phyloP scores from a whole-genome alignment of 768 basidiomycete genomes.

The Candolleomyces aberdarensis region DNA sequence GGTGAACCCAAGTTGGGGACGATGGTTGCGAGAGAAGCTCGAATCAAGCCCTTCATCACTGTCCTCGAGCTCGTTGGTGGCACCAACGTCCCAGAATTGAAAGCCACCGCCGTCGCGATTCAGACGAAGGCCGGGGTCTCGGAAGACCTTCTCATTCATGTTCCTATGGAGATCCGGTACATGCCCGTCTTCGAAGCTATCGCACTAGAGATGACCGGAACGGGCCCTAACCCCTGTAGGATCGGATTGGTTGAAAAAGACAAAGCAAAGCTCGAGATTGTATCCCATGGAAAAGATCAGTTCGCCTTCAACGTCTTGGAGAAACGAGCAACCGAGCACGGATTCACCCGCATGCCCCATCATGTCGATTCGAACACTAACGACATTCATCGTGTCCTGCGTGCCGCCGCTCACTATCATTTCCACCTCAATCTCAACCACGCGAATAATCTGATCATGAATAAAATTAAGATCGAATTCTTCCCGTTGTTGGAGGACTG shows the following conservation, averaged over 20 bases:
- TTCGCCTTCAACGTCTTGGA: slow-evolving; percentile 22
- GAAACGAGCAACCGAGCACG: slow-evolving; percentile 14
- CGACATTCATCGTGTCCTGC: slow-evolving; percentile 17
- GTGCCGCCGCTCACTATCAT: slow-evolving; percentile 20
- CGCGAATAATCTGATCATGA: slow-evolving; percentile 10
- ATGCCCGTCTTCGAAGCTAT: slow-evolving; percentile 3
- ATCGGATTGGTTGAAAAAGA: slow-evolving; percentile 16
- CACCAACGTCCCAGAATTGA: not conserved
- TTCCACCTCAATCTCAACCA: slow-evolving; percentile 25
- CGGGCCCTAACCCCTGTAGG: not conserved
- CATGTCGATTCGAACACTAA: slow-evolving; percentile 2
- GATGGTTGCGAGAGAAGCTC: slow-evolving; percentile 16
- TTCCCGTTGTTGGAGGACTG: slow-evolving; percentile 17
- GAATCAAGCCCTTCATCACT: slow-evolving; percentile 20
- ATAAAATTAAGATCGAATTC: slow-evolving; percentile 26
- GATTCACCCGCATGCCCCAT: slow-evolving; percentile 18
- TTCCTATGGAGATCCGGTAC: not conserved
- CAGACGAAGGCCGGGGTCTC: slow-evolving; percentile 3
- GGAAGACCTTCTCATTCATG: slow-evolving; percentile 4
- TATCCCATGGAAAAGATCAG: slow-evolving; percentile 7
- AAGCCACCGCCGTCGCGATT: slow-evolving; percentile 9
- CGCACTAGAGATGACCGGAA: not conserved
- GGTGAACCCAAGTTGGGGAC: slow-evolving; percentile 20
- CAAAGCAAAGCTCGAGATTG: slow-evolving; percentile 12
- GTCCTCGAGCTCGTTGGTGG: not conserved